Evolutionary conservation across 2,329 filamentous ascomycete genomes (phyloP).

Genomic region (Byssoonygena ceratinophila): DNA sequence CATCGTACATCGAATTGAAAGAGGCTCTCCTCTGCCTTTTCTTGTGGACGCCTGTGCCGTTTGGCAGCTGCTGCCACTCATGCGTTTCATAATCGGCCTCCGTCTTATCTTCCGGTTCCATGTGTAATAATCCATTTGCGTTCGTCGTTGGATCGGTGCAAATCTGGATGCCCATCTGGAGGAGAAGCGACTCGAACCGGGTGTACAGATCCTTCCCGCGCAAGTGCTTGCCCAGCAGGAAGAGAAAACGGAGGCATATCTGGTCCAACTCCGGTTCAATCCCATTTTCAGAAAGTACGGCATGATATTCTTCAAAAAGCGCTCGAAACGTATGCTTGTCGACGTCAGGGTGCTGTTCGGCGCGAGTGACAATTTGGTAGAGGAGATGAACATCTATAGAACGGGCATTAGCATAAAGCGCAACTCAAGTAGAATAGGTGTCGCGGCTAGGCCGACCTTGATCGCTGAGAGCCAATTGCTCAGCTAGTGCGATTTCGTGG

Average conservation of each 20-base stretch:
- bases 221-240: constrained; percentile 56
- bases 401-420: background rate
- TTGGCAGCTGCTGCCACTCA: constrained; percentile 1
- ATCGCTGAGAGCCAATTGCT: constrained; percentile 46
- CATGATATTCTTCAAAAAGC: constrained; percentile 71
- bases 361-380: constrained; percentile 62
- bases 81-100: constrained; percentile 1
- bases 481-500: constrained; percentile 33
- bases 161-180: constrained; percentile 59
- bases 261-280: constrained; percentile 63
- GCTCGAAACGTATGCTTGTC: constrained; percentile 62
- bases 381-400: constrained; percentile 63
- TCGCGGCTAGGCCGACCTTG: constrained; percentile 39
- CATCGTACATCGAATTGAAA: constrained; percentile 44
- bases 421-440: constrained; percentile 5
- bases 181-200: constrained; percentile 59
- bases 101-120: constrained; percentile 20
- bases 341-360: constrained; percentile 54
- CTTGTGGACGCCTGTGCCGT: constrained; percentile 4
- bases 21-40: constrained; percentile 41
- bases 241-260: constrained; percentile 65
- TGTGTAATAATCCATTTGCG: constrained; percentile 4
- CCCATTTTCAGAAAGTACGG: constrained; percentile 59
- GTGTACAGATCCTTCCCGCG: constrained; percentile 52
- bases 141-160: constrained; percentile 31